These are phyloP conservation scores for Dryas octopetala DNA, from an alignment of 306 rosid species.

Conservation along the genomic window DNA sequence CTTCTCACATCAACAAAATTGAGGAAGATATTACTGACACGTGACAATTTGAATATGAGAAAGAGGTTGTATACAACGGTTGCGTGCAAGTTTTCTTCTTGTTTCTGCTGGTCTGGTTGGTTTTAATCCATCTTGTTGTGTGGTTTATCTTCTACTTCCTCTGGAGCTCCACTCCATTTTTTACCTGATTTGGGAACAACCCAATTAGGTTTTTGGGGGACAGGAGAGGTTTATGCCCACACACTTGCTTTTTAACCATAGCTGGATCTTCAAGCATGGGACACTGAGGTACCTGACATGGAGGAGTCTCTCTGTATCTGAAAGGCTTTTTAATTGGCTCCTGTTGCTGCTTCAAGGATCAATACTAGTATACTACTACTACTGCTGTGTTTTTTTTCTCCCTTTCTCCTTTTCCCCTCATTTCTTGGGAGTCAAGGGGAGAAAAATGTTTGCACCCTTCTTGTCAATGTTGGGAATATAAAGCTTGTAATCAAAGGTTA, in stretches of 20 bases:
- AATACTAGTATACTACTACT: constrained; percentile 33
- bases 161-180: constrained; percentile 30
- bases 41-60: no score
- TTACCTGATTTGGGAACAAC: constrained; percentile 39
- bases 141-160: constrained; percentile 29
- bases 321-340: constrained; percentile 14
- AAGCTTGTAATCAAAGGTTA: constrained; percentile 1
- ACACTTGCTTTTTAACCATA: constrained; percentile 37
- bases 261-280: constrained; percentile 27
- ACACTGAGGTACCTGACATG: constrained; percentile 29
- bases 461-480: constrained; percentile 26
- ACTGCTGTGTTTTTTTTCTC: constrained; percentile 36
- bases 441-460: constrained; percentile 36
- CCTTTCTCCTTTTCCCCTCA: constrained; percentile 45
- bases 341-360: constrained; percentile 31
- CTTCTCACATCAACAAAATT: no score
- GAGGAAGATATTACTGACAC: no score
- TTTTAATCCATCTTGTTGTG: constrained; percentile 22
- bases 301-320: constrained; percentile 24
- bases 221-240: constrained; percentile 38
- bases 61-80: no score
- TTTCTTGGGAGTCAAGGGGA: constrained; percentile 39
- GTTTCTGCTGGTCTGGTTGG: constrained; percentile 31
- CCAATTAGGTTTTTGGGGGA: constrained; percentile 46
- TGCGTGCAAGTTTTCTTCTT: no score